Base-by-base conservation (phyloP, 2,329 filamentous ascomycete species). In the Dryadomyces quercivorus region DNA sequence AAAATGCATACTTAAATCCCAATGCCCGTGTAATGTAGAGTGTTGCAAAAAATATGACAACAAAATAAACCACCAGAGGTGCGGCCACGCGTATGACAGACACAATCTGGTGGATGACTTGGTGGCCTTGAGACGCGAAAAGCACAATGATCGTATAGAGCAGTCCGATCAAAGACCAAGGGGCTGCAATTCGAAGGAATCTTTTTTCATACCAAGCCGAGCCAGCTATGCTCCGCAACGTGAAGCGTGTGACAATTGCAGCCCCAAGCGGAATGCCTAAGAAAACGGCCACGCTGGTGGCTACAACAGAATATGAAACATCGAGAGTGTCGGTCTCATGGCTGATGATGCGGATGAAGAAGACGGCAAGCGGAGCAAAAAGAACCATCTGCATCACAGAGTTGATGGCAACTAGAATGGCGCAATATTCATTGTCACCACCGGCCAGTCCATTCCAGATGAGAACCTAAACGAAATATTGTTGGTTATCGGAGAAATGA, bases 111-210 rank as follows among this genome's bases (percentile, higher is more conserved):
- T 88, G 80, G 1, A 92, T 84, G 1, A 93, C 87, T 51, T 83
- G 81, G 21, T 71, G 70, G 2, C 89, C 88, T 64, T 95, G 89
- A 1, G 84, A 87, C 0, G 86, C 89, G 65, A 95, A 95, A 2
- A 95, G 75, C 1, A 95, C 82, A 7, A 93, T 68, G 61, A 95
- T 93, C 1, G 89, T 95, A 71, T 91, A 95, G 1, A 95, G 71
- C 5, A 96, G 75, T 0, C 89, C 90, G 59, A 95, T 80, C 2
- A 95, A 75, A 0, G 87, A 92, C 75, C 81, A 85, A 0, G 89
- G 90, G 0, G 81, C 78, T 2, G 81, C 72, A 64, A 78, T 82
- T 38, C 76, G 78, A n/a, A 95, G 65, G 65, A 95, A 93, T 3
- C 77, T 73, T 2, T 72, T 65, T 42, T 88, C 75, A 64, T 90